phyloP scores from a whole-genome alignment of 257 asterid species.

The Ballota nigra region DNA sequence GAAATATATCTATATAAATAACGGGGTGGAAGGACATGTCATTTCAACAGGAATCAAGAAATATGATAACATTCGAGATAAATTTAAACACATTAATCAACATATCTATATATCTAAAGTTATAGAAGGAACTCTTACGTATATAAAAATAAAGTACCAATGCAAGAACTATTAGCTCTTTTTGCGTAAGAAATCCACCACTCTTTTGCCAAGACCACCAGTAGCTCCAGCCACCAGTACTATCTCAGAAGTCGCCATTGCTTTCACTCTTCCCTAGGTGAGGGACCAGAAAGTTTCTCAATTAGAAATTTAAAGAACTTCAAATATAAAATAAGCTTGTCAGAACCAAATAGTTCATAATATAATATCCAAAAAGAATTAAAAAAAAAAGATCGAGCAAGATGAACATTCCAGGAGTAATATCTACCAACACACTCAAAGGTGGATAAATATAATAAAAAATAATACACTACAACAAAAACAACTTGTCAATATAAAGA shows the following conservation, averaged over 20 bases:
- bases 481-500: no score
- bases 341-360: conserved; percentile 29
- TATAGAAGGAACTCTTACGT: neutral
- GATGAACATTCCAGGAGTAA: no score
- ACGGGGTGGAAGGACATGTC: no score
- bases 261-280: conserved; percentile 44
- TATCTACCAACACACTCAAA: no score
- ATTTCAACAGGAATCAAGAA: conserved; percentile 7
- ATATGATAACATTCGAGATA: neutral
- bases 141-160: conserved; percentile 44
- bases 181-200: conserved; percentile 67
- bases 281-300: conserved; percentile 84
- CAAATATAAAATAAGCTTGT: conserved; percentile 36
- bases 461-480: no score
- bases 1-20: no score
- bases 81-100: conserved; percentile 3
- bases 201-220: conserved; percentile 98
- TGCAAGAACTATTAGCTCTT: conserved; percentile 69
- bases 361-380: no score
- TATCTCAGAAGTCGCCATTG: conserved; percentile 64
- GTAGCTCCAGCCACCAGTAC: conserved; percentile 90
- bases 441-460: no score
- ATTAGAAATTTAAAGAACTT: conserved; percentile 85
- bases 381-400: conserved; percentile 19
- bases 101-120: neutral